Conservation (phyloP, 306 rosid species). For the Vicia villosa region DNA sequence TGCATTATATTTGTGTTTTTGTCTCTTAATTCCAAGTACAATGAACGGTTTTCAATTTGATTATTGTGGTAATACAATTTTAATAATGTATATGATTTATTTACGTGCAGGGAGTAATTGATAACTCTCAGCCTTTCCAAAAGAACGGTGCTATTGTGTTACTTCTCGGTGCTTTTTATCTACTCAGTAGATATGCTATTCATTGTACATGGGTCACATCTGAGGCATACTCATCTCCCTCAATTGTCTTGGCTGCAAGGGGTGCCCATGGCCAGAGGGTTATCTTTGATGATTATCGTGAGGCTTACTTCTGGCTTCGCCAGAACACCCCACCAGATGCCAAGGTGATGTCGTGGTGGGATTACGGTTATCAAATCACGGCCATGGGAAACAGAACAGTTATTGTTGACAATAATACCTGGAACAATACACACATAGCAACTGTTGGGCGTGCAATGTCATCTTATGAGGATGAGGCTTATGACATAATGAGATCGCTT, state of each 20-base stretch:
- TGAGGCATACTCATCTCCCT: slow-evolving; percentile 99
- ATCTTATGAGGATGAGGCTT: slow-evolving; percentile 95
- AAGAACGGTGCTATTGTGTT: slow-evolving; percentile 77
- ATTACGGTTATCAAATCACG: slow-evolving; percentile 97
- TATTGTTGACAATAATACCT: slow-evolving; percentile 97
- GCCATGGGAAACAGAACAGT: slow-evolving; percentile 99
- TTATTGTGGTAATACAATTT: slow-evolving; percentile 23
- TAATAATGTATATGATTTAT: slow-evolving; percentile 28
- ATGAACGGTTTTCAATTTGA: not conserved
- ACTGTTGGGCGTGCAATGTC: slow-evolving; percentile 99
- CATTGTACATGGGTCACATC: slow-evolving; percentile 99
- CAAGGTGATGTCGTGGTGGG: slow-evolving; percentile 99
- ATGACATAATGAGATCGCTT: slow-evolving; percentile 89
- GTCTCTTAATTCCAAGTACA: not conserved
- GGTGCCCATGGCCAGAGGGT: slow-evolving; percentile 97
- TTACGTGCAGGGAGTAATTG: slow-evolving; percentile 70
- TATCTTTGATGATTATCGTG: slow-evolving; percentile 97
- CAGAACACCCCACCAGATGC: slow-evolving; percentile 97
- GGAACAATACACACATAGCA: slow-evolving; percentile 99
- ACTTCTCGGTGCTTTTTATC: slow-evolving; percentile 93
- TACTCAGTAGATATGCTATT: slow-evolving; percentile 86
- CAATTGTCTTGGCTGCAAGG: slow-evolving; percentile 98
- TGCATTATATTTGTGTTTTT: slow-evolving; percentile 17
- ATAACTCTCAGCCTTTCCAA: slow-evolving; percentile 96
- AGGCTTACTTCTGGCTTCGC: slow-evolving; percentile 99